phyloP scores from a whole-genome alignment of 2,329 filamentous ascomycete species.

The Hymenoscyphus fraxineus region DNA sequence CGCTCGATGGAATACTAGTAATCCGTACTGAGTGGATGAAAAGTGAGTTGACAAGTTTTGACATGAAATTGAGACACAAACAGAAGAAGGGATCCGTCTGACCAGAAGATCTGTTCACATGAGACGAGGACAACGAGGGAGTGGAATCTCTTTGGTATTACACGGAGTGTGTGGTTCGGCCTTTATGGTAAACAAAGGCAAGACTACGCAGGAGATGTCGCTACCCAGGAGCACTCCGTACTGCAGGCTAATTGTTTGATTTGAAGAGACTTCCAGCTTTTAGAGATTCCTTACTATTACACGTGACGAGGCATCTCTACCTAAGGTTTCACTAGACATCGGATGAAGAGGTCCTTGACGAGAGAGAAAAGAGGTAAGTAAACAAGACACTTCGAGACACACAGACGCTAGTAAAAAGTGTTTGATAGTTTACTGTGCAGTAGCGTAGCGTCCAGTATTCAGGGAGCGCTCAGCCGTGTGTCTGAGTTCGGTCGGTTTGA shows the following conservation, averaged over 20 bases:
- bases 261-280: background rate
- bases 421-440: slow-evolving; percentile 18
- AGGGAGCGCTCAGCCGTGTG: slow-evolving; percentile 12
- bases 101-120: slow-evolving; percentile 5
- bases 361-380: background rate
- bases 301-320: background rate
- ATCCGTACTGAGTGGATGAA: background rate
- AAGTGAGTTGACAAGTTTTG: background rate
- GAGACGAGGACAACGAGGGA: slow-evolving; percentile 3
- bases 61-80: slow-evolving; percentile 3
- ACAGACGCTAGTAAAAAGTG: slow-evolving; percentile 9
- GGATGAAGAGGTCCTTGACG: slow-evolving; percentile 10
- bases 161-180: background rate
- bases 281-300: background rate
- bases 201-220: slow-evolving; percentile 3
- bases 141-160: background rate
- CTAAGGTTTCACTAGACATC: slow-evolving; percentile 15
- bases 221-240: slow-evolving; percentile 2
- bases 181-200: background rate
- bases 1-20: background rate
- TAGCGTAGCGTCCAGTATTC: slow-evolving; percentile 4
- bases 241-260: background rate
- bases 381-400: background rate
- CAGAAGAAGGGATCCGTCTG: background rate
- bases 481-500: slow-evolving; percentile 12